Base-by-base conservation (phyloP, 345 rosid species). In the Syzygium aqueum region DNA sequence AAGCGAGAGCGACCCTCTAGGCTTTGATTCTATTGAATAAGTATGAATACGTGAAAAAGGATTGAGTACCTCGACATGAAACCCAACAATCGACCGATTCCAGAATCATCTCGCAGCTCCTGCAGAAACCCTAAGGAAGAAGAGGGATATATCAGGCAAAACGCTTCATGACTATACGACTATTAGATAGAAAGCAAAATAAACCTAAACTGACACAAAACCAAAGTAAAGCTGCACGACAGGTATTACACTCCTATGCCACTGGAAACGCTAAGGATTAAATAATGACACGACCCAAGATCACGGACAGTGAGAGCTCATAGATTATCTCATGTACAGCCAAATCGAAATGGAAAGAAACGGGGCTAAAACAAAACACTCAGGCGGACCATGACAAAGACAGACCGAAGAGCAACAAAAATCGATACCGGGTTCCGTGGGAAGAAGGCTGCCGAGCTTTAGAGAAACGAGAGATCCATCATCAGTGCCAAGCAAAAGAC, bases 71-170 rank as follows among this genome's bases (percentile, higher is more conserved):
- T 96, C 88, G 98, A 95, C 90, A 95, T 90, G 46, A 96, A 93
- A 11, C 99, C 95, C 99, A 97, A 96, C 30, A 96, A 85, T 85
- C 98, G 94, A 87, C 96, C 86, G 84, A 97, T 89, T 78, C 98
- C 98, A 3, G 93, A 85, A 91, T 96, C 98, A 90, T 96, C 97
- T 61, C 94, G 94, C 67, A 97, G 92, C 93, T 95, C 97, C 27
- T 90, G 91, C 83, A 86, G 89, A 90, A 94, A 94, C 73, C 94
- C 99, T 96, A 90, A 52, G 82, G 85, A 53, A 25, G 15, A 77
- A 52, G 65, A 90, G 59, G 33, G 50, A 17, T 51, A 17, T 51
- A 88, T 28, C 57, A 88, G 15, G 30, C 21, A 87, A 50, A 43
- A 33, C 43, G 57, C 50, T 27, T 46, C 80, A 73, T 8, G 3